These are phyloP conservation scores for Syzygium jambos DNA, from an alignment of 345 rosid species.

Conservation along the genomic window DNA sequence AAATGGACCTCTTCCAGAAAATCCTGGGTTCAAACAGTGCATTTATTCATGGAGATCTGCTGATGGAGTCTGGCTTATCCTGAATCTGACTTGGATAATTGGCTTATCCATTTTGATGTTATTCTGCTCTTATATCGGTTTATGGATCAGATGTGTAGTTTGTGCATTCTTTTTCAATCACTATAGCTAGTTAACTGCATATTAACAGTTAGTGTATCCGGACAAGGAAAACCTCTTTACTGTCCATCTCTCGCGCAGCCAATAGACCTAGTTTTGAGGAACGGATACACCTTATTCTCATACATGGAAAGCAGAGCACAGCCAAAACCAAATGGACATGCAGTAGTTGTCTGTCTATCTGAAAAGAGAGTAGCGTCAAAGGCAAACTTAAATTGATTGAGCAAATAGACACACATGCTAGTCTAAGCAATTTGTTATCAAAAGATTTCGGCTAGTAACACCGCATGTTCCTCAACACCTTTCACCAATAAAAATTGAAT, in stretches of 20 bases:
- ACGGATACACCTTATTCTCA: neutral
- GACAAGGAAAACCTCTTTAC: neutral
- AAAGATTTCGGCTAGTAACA: neutral
- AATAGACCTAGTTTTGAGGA: neutral
- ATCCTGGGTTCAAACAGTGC: slow-evolving; percentile 59
- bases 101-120: neutral
- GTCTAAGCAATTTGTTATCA: neutral
- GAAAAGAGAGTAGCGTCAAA: neutral
- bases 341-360: neutral
- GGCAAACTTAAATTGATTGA: neutral
- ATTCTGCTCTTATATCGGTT: neutral
- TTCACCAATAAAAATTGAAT: neutral
- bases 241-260: neutral
- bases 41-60: slow-evolving; percentile 50
- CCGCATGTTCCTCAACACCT: neutral
- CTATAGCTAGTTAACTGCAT: neutral
- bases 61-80: neutral
- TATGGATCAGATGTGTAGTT: neutral
- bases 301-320: neutral
- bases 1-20: slow-evolving; percentile 50
- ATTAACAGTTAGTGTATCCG: neutral
- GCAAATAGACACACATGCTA: neutral
- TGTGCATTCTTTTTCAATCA: neutral
- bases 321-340: neutral
- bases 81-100: neutral